Evolutionary conservation across 163 green algal genomes (phyloP).

Genomic region (Chloromonas sp.): DNA sequence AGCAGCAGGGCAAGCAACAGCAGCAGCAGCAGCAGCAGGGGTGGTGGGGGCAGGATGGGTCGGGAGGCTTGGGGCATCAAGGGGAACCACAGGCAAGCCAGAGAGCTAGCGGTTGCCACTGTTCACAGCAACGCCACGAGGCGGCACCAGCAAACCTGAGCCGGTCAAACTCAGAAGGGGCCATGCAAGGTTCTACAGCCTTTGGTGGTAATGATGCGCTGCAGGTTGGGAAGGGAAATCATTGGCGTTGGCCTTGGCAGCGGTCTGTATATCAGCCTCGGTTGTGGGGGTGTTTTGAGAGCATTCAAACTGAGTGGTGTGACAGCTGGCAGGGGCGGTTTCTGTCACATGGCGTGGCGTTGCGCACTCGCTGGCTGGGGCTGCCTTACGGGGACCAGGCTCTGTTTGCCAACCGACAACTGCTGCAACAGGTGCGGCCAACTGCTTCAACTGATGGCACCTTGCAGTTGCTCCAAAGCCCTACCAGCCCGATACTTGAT

Average conservation of each 20-base stretch:
- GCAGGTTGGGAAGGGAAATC: no score
- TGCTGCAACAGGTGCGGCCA: not conserved
- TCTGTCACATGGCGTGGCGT: conserved; percentile 27
- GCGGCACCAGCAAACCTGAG: no score
- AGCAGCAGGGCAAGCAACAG: not conserved
- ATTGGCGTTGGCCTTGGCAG: no score
- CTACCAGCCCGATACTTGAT: not conserved
- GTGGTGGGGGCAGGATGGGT: no score
- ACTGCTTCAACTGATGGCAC: not conserved
- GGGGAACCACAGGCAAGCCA: no score
- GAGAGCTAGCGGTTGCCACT: no score
- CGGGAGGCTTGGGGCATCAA: no score
- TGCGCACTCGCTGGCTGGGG: conserved; percentile 40
- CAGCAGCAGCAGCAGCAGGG: not conserved
- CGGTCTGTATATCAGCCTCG: no score
- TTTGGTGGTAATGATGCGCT: no score
- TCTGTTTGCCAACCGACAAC: conserved; percentile 41
- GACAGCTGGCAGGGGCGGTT: conserved; percentile 11
- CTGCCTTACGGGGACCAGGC: conserved; percentile 70
- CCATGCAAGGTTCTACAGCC: no score
- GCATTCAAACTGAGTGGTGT: conserved; percentile 18
- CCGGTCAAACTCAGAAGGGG: no score
- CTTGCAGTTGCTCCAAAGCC: not conserved
- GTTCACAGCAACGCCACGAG: no score
- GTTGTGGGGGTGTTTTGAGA: conserved; percentile 36